Evolutionary conservation across 75 land plant genomes (phyloP).

Genomic region (Picea glauca): DNA sequence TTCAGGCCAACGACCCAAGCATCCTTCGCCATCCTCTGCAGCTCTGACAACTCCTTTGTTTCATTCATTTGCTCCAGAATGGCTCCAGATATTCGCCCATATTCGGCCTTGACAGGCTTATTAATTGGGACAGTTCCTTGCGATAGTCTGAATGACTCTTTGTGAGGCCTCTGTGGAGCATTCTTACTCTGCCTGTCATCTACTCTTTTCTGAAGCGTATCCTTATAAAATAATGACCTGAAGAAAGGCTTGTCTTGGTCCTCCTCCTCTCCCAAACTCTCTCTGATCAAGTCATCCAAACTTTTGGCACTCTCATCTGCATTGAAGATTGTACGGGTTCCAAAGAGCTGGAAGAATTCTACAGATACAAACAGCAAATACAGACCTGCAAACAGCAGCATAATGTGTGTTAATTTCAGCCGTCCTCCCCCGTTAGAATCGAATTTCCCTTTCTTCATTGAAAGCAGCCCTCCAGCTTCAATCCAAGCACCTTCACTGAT

Average conservation of each 20-base stretch:
- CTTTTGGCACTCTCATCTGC: slow-evolving; percentile 17
- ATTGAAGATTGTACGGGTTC: slow-evolving; percentile 23
- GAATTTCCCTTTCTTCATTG: slow-evolving; percentile 39
- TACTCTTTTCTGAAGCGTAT: slow-evolving; percentile 20
- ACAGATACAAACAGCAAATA: slow-evolving; percentile 45
- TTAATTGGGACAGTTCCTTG: not conserved
- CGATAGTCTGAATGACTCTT: slow-evolving; percentile 17
- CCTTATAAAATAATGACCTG: slow-evolving; percentile 32
- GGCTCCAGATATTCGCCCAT: slow-evolving; percentile 50
- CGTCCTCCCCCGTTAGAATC: slow-evolving; percentile 24
- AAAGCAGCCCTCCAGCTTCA: not conserved
- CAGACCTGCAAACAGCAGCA: slow-evolving; percentile 29
- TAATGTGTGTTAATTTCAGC: slow-evolving; percentile 35
- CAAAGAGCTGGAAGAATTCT: slow-evolving; percentile 39
- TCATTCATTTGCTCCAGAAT: slow-evolving; percentile 29
- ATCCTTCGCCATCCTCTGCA: slow-evolving; percentile 37
- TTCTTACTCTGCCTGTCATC: slow-evolving; percentile 20
- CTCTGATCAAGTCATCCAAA: slow-evolving; percentile 7
- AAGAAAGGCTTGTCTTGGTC: slow-evolving; percentile 10
- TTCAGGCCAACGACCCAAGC: slow-evolving; percentile 35
- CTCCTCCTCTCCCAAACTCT: slow-evolving; percentile 7
- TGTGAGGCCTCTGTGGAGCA: slow-evolving; percentile 15
- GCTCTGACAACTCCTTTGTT: slow-evolving; percentile 24
- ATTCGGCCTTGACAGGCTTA: slow-evolving; percentile 26
- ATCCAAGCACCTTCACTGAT: too few relatives aligned